Percentiles rank a stretch among this genome's conserved stretches.
These are phyloP conservation scores for Alopecurus myosuroides DNA, from an alignment of 176 grass and related monocot genomes.

Conservation along the genomic window DNA sequence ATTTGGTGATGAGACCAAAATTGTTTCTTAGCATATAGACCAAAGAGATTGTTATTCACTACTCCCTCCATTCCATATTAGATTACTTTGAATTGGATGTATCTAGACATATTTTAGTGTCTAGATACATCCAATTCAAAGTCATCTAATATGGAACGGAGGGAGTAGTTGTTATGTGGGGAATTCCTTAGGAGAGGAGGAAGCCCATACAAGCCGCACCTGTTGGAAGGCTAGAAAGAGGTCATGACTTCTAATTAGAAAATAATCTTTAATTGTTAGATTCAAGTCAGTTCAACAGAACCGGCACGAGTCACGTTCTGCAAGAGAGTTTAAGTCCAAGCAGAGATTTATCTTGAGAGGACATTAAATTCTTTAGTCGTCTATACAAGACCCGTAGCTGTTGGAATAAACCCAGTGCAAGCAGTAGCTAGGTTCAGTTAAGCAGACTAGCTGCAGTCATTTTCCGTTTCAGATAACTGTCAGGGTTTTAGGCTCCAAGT, in stretches of 20 bases:
- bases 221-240: not conserved
- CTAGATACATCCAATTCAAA: too few relatives aligned
- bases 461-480: too few relatives aligned
- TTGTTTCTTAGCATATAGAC: not conserved
- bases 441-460: too few relatives aligned
- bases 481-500: too few relatives aligned
- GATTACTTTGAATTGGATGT: too few relatives aligned
- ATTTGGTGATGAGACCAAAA: not conserved
- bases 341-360: not conserved
- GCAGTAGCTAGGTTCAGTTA: too few relatives aligned
- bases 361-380: not conserved
- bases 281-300: not conserved
- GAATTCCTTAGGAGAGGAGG: not conserved
- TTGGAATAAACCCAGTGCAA: too few relatives aligned
- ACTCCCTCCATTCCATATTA: too few relatives aligned
- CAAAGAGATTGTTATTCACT: not conserved
- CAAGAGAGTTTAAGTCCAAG: not conserved
- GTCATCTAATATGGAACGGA: too few relatives aligned
- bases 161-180: not conserved
- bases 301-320: not conserved
- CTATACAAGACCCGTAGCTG: not conserved
- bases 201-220: not conserved
- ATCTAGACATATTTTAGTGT: too few relatives aligned
- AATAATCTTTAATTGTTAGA: not conserved
- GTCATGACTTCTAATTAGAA: not conserved